Evolutionary conservation across 2,329 filamentous ascomycete genomes (phyloP).

Genomic region (Cercospora sp.): DNA sequence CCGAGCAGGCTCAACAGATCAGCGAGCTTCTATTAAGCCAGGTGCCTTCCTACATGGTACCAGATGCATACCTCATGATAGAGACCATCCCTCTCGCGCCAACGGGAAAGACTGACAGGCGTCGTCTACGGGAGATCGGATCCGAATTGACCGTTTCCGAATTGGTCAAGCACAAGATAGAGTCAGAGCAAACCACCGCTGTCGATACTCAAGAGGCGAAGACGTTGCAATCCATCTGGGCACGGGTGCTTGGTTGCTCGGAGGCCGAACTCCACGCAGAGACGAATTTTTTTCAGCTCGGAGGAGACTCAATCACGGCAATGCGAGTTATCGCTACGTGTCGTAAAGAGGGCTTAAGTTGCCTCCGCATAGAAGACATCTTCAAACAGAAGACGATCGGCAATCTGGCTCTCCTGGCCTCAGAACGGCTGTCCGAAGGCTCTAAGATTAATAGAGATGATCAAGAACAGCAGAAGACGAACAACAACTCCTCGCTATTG

Average conservation of each 20-base stretch:
- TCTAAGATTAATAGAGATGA: neutral
- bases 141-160: neutral
- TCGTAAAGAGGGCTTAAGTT: neutral
- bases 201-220: neutral
- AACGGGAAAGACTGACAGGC: constrained; percentile 43
- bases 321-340: neutral
- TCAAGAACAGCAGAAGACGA: neutral
- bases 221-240: neutral
- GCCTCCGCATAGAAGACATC: neutral
- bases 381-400: neutral
- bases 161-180: neutral
- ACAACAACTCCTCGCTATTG: neutral
- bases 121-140: neutral
- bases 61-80: constrained; percentile 2
- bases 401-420: neutral
- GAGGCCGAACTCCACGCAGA: neutral
- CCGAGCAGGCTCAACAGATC: neutral
- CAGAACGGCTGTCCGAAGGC: neutral
- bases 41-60: constrained; percentile 12
- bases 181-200: neutral
- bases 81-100: constrained; percentile 29
- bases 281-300: neutral
- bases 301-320: neutral
- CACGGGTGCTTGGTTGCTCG: neutral
- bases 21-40: neutral